Conservation (phyloP, 129 eudicot species). For the Artemisia annua region DNA sequence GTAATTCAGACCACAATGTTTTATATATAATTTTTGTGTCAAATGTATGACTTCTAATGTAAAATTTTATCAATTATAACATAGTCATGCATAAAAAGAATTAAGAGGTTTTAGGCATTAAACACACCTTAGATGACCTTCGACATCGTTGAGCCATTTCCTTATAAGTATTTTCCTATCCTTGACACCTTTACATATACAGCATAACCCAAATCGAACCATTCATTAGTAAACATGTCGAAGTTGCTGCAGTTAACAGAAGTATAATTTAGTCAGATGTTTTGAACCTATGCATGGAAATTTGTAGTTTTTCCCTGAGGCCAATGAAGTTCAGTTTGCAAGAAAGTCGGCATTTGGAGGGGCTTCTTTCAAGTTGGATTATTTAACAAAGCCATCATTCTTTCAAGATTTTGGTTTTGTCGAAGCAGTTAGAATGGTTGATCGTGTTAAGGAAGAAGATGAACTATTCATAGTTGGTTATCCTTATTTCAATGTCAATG, state of each 20-base stretch:
- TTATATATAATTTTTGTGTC: too few species aligned
- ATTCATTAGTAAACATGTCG: too few species aligned
- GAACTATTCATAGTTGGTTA: slow-evolving; percentile 85
- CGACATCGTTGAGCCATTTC: too few species aligned
- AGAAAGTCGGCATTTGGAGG: slow-evolving; percentile 79
- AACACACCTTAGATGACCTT: too few species aligned
- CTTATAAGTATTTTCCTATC: too few species aligned
- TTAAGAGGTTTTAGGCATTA: too few species aligned
- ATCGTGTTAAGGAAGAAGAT: slow-evolving; percentile 90
- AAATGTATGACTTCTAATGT: too few species aligned
- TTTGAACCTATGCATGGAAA: slow-evolving; percentile 21
- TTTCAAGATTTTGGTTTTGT: slow-evolving; percentile 92
- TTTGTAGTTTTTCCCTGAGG: slow-evolving; percentile 95
- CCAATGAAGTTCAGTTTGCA: slow-evolving; percentile 84
- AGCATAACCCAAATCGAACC: too few species aligned
- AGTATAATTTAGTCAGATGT: neutral
- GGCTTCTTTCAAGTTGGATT: slow-evolving; percentile 83
- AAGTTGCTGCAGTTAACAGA: neutral
- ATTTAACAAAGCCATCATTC: slow-evolving; percentile 91
- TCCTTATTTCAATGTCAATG: slow-evolving; percentile 92
- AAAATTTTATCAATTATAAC: too few species aligned
- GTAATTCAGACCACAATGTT: too few species aligned
- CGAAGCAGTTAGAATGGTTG: slow-evolving; percentile 75
- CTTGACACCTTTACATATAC: too few species aligned
- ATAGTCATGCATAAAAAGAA: too few species aligned